Conservation (phyloP, 352 stramenopile genomes). For the Blastocystis sp. region DNA sequence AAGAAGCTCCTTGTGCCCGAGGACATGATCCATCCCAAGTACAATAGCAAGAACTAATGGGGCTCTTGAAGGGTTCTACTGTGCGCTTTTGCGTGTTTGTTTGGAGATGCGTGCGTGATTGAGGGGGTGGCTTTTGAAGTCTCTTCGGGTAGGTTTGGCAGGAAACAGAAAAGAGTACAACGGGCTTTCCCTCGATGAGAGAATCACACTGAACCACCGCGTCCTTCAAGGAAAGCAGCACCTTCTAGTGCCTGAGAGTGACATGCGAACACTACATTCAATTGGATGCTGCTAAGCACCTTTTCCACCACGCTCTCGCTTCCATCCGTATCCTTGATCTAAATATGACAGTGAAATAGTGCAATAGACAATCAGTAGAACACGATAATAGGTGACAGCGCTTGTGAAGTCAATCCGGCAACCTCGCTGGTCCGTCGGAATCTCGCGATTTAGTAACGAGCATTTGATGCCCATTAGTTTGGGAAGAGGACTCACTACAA, state of each 20-base stretch:
- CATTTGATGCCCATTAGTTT: not conserved
- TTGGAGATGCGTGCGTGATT: not conserved
- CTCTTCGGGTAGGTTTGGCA: not conserved
- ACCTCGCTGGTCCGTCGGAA: not conserved
- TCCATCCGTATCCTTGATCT: conserved; percentile 40
- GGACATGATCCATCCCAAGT: conserved; percentile 63
- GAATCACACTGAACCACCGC: conserved; percentile 11
- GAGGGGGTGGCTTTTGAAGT: not conserved
- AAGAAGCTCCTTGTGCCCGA: conserved; percentile 53
- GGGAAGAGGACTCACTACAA: conserved; percentile 1
- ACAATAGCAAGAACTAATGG: conserved; percentile 52
- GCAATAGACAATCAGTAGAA: not conserved
- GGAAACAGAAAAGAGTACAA: not conserved
- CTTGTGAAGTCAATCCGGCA: conserved; percentile 3
- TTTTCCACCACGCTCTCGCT: not conserved
- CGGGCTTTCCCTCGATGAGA: not conserved
- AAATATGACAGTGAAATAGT: not conserved
- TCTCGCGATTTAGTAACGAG: not conserved
- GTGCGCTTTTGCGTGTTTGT: not conserved
- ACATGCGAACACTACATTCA: not conserved
- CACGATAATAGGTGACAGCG: conserved; percentile 17
- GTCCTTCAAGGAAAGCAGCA: not conserved
- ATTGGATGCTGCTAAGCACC: conserved; percentile 11
- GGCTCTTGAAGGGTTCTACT: conserved; percentile 37
- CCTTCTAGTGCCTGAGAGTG: not conserved